Evolutionary conservation across 306 rosid genomes (phyloP), one percentile per base, ranked within the genome.

Genomic region (Medicago lupulina): DNA sequence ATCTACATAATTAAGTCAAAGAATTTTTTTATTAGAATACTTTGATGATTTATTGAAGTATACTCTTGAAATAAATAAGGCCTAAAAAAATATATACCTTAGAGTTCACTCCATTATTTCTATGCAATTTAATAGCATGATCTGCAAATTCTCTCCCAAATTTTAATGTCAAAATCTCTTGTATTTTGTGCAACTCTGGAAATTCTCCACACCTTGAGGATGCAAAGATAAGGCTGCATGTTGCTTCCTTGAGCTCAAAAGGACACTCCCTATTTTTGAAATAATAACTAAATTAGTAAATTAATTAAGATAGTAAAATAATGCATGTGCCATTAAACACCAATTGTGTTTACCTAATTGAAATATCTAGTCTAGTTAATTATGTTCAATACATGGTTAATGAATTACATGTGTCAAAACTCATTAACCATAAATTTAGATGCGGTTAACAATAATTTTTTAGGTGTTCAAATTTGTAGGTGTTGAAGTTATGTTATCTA

Each of bases 161-260:
- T 61, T 59, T 79, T 34, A 86, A 57, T 2, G 89, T 80, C 19
- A 89, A 79, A 36, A 82, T 78, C 55, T 86, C 85, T 28, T 84
- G 54, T 53, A 91, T 83, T 80, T 87, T 81, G 55, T 83, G 92
- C 44, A 91, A 88, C 76, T 89, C 97, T 59, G 97, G 95, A 70
- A 91, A 83, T 28, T 88, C 91, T 67, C 95, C 97, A 76, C 94
- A 89, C 77, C 97, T 78, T 46, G 95, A 87, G 16, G 91, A 87
- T 80, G 92, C 91, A 82, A 83, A 89, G 9, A 89, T 70, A 68
- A 91, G 86, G 73, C 90, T 87, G 10, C 88, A 71, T 38, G 75
- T 44, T 65, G 85, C 88, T 83, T 87, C 97, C 75, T 78, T 88
- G 65, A 91, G 81, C 59, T 89, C 95, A 64, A 78, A 65, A 38